These are phyloP conservation scores for Handroanthus guayacan DNA, from an alignment of 257 asterid genomes.

Conservation along the genomic window DNA sequence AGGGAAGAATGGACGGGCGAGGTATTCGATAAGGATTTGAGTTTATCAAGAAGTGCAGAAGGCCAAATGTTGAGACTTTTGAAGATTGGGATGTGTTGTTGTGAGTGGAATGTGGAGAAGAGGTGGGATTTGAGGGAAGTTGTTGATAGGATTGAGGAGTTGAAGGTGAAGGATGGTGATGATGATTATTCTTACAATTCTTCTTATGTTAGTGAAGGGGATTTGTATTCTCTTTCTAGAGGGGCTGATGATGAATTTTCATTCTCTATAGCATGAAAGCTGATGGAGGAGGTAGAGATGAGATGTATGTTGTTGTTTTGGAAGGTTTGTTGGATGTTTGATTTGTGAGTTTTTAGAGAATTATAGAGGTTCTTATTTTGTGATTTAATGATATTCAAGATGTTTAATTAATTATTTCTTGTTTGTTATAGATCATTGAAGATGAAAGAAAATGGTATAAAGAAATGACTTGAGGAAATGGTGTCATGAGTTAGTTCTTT, in stretches of 20 bases:
- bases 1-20: constrained; percentile 80
- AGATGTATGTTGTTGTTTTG: background rate
- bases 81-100: constrained; percentile 77
- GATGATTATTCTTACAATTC: constrained; percentile 54
- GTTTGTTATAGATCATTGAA: background rate
- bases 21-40: constrained; percentile 72
- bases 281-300: background rate
- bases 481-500: too few relatives aligned
- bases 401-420: too few relatives aligned
- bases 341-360: background rate
- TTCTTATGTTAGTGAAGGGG: constrained; percentile 47
- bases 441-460: background rate
- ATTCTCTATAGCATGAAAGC: constrained; percentile 35
- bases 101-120: constrained; percentile 57
- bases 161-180: constrained; percentile 53
- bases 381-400: background rate
- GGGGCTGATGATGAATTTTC: constrained; percentile 51
- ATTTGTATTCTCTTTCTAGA: constrained; percentile 45
- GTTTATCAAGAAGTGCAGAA: constrained; percentile 36
- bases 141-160: constrained; percentile 55
- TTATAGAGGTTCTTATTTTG: background rate
- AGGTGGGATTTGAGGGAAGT: constrained; percentile 64
- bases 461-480: too few relatives aligned
- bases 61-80: constrained; percentile 70
- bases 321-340: background rate